Conservation (phyloP, 1,284 basidiomycete species). For the Apiotrichum sp. region DNA sequence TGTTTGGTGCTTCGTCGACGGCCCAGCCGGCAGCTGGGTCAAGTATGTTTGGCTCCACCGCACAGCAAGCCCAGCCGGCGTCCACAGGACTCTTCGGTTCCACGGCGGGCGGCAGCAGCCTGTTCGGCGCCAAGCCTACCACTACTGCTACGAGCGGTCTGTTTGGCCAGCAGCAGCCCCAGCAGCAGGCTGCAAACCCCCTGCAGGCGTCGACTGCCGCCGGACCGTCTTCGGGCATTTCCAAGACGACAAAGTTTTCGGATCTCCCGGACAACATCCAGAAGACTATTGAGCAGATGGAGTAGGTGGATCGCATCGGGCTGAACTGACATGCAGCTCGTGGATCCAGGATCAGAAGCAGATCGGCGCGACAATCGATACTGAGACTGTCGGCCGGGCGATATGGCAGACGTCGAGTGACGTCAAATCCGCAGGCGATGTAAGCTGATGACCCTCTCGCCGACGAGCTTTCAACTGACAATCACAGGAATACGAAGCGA, state of each 20-base stretch:
- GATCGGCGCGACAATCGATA: conserved; percentile 26
- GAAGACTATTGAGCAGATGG: conserved; percentile 37
- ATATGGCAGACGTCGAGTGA: conserved; percentile 39
- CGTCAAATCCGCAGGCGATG: conserved; percentile 36
- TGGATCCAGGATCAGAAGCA: conserved; percentile 37
- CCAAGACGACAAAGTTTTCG: conserved; percentile 37
- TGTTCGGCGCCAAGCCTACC: conserved; percentile 4
- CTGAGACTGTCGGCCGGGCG: conserved; percentile 30
- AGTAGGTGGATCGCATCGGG: conserved; percentile 22
- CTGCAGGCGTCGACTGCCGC: conserved; percentile 6
- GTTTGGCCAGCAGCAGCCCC: conserved; percentile 8
- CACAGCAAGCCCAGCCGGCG: not conserved
- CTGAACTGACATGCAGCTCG: conserved; percentile 13
- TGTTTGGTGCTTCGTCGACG: too few species aligned
- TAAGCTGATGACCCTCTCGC: conserved; percentile 7
- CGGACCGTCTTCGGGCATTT: conserved; percentile 15
- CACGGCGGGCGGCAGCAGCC: not conserved
- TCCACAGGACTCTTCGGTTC: not conserved
- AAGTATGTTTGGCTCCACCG: conserved; percentile 4
- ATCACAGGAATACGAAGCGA: conserved; percentile 32
- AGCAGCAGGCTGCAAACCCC: not conserved
- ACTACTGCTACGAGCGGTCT: conserved; percentile 2
- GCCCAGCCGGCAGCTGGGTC: not conserved
- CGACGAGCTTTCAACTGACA: not conserved
- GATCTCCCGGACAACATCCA: conserved; percentile 36